Evolutionary conservation across 1,284 basidiomycete species (phyloP), one percentile per base, ranked within the genome.

Genomic region (Blastosporella zonata): DNA sequence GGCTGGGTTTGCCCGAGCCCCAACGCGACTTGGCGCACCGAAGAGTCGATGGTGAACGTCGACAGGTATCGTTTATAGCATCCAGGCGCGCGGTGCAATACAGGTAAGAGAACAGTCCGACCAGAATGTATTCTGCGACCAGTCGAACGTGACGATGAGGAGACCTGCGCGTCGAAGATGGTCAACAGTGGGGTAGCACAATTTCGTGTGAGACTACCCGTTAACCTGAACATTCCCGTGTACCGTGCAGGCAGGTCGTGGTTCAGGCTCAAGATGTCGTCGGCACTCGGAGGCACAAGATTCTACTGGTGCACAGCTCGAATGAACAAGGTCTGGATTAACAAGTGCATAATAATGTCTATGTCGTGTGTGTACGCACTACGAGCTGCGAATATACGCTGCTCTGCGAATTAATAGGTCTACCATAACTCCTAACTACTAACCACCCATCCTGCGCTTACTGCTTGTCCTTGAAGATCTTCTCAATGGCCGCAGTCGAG

Each of bases 401-500:
- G 18, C 25, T n/a, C 17, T 15, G 37, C 43, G 28, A 35, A 40
- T 46, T 46, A 42, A 47, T n/a, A 40, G 22, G 17, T 44, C 31
- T 47, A 46, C 36, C 43, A 49, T 20, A 23, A 37, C 39, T 31
- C 22, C 47, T 36, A 6, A 31, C 27, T 13, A 7, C 6, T 9
- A 3, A 31, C 3, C 12, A 31, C 7, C 29, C 17, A 46, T 46
- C 17, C 20, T 33, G 29, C 22, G 27, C 46, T 49, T 52, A 55
- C 44, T 52, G 59, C 70, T 77, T 80, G 60, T 72, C 71, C 59
- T 71, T 72, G 67, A 90, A 91, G 57, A 90, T 87, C 63, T 83
- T 82, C 60, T 84, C 74, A 67, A 91, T 90, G 28, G 82, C 83
- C 17, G 71, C 77, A 41, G 79, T 89, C 20, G 87, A 91, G 69